Percentiles rank a stretch among this genome's conserved stretches.
These are phyloP conservation scores for Lunasporangiospora selenospora DNA, from an alignment of 192 early-diverging fungal genomes.

Conservation along the genomic window DNA sequence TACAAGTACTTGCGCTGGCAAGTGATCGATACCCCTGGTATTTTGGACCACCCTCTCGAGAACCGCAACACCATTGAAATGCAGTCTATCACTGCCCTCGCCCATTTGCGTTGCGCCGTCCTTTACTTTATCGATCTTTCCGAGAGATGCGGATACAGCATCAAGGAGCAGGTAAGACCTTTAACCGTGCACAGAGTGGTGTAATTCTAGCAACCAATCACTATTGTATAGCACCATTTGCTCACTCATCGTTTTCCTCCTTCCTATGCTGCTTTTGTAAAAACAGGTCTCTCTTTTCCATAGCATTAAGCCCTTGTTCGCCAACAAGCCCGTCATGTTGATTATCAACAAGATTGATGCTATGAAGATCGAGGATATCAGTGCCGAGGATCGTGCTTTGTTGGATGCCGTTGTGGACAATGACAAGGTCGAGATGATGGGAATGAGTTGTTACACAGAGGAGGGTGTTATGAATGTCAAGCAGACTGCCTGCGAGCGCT, in stretches of 20 bases:
- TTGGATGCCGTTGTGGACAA: conserved; percentile 77
- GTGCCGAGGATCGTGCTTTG: conserved; percentile 71
- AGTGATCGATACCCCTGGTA: conserved; percentile 99
- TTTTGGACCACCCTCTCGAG: conserved; percentile 99
- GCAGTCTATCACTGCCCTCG: conserved; percentile 99
- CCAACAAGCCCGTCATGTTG: conserved; percentile 96
- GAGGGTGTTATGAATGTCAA: conserved; percentile 97
- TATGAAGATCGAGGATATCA: conserved; percentile 80
- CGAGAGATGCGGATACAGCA: conserved; percentile 98
- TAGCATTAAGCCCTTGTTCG: conserved; percentile 97
- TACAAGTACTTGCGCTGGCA: conserved; percentile 99
- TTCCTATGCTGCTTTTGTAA: conserved; percentile 4
- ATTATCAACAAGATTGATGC: conserved; percentile 98
- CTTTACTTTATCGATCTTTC: conserved; percentile 99
- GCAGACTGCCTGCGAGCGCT: conserved; percentile 91
- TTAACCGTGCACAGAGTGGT: background rate
- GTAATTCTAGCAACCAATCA: too few species aligned
- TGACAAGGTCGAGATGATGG: conserved; percentile 73
- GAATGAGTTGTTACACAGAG: conserved; percentile 93
- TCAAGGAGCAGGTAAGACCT: conserved; percentile 78
- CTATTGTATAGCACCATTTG: background rate
- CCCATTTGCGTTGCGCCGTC: conserved; percentile 95
- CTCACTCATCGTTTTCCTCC: conserved; percentile 13
- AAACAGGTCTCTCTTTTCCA: conserved; percentile 78
- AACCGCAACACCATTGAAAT: conserved; percentile 99